Conservation (phyloP, 139 green algal species). For the Haematococcus sp. region DNA sequence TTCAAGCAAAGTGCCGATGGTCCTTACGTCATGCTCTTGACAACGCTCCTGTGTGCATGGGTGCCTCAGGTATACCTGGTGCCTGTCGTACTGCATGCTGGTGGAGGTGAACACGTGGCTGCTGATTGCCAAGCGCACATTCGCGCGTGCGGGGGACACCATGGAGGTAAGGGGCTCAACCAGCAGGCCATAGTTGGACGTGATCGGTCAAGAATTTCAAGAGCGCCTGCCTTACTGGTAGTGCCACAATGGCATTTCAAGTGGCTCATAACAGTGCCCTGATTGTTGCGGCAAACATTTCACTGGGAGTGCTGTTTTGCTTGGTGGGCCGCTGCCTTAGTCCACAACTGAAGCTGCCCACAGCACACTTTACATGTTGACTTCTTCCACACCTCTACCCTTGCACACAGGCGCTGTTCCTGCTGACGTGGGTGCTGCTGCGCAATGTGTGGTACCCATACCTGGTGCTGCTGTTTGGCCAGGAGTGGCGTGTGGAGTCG, state of each 20-base stretch:
- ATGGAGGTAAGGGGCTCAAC: conserved; percentile 9
- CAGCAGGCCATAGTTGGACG: neutral
- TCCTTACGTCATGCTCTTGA: too few species aligned
- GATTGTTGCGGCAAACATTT: too few species aligned
- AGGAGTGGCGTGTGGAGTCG: conserved; percentile 38
- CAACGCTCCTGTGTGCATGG: neutral
- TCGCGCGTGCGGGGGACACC: neutral
- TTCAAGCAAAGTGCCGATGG: too few species aligned
- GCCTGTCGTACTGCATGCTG: conserved; percentile 49
- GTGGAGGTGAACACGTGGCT: conserved; percentile 59
- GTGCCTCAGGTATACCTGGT: conserved; percentile 37
- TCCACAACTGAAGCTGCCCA: too few species aligned
- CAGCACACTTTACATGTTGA: too few species aligned
- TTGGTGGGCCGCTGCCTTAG: too few species aligned
- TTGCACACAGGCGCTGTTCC: conserved; percentile 44
- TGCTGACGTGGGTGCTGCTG: conserved; percentile 48
- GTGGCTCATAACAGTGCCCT: too few species aligned
- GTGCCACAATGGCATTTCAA: too few species aligned
- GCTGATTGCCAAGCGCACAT: conserved; percentile 47
- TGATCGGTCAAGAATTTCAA: conserved; percentile 1
- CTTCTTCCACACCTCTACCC: too few species aligned
- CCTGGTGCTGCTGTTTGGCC: conserved; percentile 47
- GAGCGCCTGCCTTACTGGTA: too few species aligned
- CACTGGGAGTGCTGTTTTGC: too few species aligned
- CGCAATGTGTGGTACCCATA: conserved; percentile 57